Percentiles rank a stretch among this genome's conserved stretches.
Evolutionary conservation across 257 asterid genomes (phyloP).

Genomic region (Schizonepeta tenuifolia): DNA sequence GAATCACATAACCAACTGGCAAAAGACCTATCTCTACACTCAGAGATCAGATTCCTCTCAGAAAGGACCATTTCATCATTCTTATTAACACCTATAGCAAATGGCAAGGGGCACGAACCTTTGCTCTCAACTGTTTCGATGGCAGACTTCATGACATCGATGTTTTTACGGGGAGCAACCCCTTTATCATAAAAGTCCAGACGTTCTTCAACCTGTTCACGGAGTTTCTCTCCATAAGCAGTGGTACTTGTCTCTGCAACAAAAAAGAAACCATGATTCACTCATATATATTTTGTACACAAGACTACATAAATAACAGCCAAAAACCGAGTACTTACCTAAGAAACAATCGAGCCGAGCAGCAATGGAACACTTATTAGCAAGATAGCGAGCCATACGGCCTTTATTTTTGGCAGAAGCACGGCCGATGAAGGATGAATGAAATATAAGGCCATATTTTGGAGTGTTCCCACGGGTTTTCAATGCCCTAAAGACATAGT

Average conservation of each 20-base stretch:
- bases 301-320: background rate
- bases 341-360: constrained; percentile 92
- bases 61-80: background rate
- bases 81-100: background rate
- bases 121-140: constrained; percentile 52
- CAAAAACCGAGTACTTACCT: constrained; percentile 45
- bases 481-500: constrained; percentile 65
- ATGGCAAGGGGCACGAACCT: constrained; percentile 48
- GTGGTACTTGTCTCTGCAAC: constrained; percentile 71
- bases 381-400: constrained; percentile 98
- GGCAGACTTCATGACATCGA: constrained; percentile 88
- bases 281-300: constrained; percentile 3
- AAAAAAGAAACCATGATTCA: background rate
- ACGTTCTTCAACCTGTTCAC: constrained; percentile 98
- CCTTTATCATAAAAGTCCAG: constrained; percentile 96
- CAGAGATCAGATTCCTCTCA: constrained; percentile 16
- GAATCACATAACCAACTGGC: background rate
- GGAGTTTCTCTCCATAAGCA: constrained; percentile 89
- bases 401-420: constrained; percentile 94
- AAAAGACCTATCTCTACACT: background rate
- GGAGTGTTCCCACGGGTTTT: constrained; percentile 95
- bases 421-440: constrained; percentile 97
- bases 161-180: constrained; percentile 93
- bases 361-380: constrained; percentile 99
- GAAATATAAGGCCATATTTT: constrained; percentile 97